Base-by-base conservation (phyloP, 129 eudicot genomes). In the Ambrosia trifida region DNA sequence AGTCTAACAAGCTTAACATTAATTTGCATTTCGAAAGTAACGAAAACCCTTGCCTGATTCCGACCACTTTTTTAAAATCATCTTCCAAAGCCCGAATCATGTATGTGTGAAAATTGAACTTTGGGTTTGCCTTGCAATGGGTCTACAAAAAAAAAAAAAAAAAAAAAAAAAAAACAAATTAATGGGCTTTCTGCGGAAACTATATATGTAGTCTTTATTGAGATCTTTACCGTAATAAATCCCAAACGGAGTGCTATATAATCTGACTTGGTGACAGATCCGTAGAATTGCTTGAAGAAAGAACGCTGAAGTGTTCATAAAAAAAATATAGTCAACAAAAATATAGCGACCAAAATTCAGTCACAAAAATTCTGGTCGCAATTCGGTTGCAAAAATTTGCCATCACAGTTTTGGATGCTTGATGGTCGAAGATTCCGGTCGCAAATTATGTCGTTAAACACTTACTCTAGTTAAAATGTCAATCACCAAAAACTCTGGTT, bases 61-160 rank as follows among this genome's bases (percentile, higher is more conserved):
- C 96, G 16, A 89, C 93, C 17, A 89, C 93, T 58, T 63, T 86
- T 68, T 72, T 89, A 72, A 86, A 89, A 73, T 89, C 96, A 28
- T 83, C 83, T 74, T 89, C 96, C 33, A 89, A 66, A 16, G 90
- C 96, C 31, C 96, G 85, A 6, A 82, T 71, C 90, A 89, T 84
- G 78, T 89, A 89, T 78, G 80, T 86, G 83, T 89, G 81, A 59
- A 89, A 89, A 53, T 89, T 82, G 67, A 86, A 89, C 79, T 78
- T 84, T 5, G 86, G 88, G 65, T 86, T 89, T 10, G 63, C 77
- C 18, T 64, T 76, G 64, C 78, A 86, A 73, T 89, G 96, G 0
- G 80, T 84, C 96, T 89, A 70, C 47, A 13, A 53, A 13, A 52
- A 24, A 24, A 44, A 56, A 57, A 49, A 31, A 5, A 38, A 4